Conservation (phyloP, 176 grass and related monocot genomes). For the Eleusine indica region DNA sequence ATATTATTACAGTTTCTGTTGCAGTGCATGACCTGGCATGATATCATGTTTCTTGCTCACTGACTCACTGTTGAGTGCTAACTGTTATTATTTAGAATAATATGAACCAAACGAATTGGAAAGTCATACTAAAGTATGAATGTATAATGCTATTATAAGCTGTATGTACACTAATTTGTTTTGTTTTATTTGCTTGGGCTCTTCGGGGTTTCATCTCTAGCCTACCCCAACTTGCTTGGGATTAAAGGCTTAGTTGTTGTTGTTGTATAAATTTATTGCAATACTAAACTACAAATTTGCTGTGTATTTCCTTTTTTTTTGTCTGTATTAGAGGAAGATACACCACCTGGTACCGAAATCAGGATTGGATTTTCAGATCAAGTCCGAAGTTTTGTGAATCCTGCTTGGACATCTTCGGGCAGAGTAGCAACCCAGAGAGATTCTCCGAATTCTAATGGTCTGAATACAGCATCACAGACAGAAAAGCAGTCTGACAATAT, state of each 20-base stretch:
- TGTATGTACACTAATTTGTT: neutral
- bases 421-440: slow-evolving; percentile 37
- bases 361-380: slow-evolving; percentile 58
- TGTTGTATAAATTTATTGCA: slow-evolving; percentile 3
- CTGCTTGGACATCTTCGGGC: slow-evolving; percentile 45
- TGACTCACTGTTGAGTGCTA: slow-evolving; percentile 2
- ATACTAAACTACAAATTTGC: slow-evolving; percentile 20
- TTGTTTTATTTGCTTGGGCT: slow-evolving; percentile 6
- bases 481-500: slow-evolving; percentile 30
- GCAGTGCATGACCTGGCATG: neutral
- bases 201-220: too few relatives aligned
- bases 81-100: slow-evolving; percentile 23
- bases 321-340: slow-evolving; percentile 69
- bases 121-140: slow-evolving; percentile 18
- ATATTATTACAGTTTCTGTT: slow-evolving; percentile 5
- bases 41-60: neutral
- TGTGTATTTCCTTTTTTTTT: slow-evolving; percentile 14
- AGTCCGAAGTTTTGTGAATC: slow-evolving; percentile 60
- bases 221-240: too few relatives aligned
- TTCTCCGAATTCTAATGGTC: slow-evolving; percentile 34
- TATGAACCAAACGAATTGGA: neutral
- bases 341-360: slow-evolving; percentile 57
- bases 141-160: slow-evolving; percentile 10
- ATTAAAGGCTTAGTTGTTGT: too few relatives aligned
- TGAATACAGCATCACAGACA: slow-evolving; percentile 32